Evolutionary conservation across 495 filamentous ascomycete species (phyloP), one percentile per base, ranked within the genome.

Genomic region (Aspergillus baeticus): DNA sequence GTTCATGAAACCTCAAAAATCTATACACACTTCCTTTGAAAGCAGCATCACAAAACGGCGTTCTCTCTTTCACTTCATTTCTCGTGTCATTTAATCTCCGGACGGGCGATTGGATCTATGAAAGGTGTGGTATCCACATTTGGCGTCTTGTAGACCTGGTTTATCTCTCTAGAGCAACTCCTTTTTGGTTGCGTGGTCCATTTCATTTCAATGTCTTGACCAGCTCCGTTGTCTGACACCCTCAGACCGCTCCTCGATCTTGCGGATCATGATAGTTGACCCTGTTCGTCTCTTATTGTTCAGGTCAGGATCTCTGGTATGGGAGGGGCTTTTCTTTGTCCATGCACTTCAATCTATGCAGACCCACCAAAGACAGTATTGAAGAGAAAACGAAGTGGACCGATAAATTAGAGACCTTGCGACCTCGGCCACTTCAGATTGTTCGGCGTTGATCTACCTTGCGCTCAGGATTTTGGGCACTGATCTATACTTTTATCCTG

Each of bases 1-100:
- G 94, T 99, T 67, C 94, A 99, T 69, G 92, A 96, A 76, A 88
- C 87, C 69, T 98, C 95, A 52, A 98, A 98, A 74, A 89, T 96
- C 62, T 96, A 98, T 80, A 99, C 94, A 63, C 94, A 99, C 82
- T 99, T 98, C 83, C 96, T 99, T 78, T 99, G 63, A 77, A 61
- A 55, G 60, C 58, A 66, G 67, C 64, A 68, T 70, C 58, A 61
- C 54, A 55, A 58, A 59, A 3, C 55, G 62, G 66, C 63, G 64
- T 66, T 66, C 39, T 61, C 36, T 20, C 21, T 54, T 43, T 55
- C 34, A 15, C 33, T 50, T 50, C 26, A 35, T 39, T 51, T 64
- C 38, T 50, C 45, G 48, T 58, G 53, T 62, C 51, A 62, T 55
- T 54, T 65, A 55, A 35, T 56, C 34, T 50, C 58, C 52, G 59